Evolutionary conservation across 2,329 filamentous ascomycete genomes (phyloP), one percentile per base, ranked within the genome.

Genomic region (Colletotrichum chlorophyti): DNA sequence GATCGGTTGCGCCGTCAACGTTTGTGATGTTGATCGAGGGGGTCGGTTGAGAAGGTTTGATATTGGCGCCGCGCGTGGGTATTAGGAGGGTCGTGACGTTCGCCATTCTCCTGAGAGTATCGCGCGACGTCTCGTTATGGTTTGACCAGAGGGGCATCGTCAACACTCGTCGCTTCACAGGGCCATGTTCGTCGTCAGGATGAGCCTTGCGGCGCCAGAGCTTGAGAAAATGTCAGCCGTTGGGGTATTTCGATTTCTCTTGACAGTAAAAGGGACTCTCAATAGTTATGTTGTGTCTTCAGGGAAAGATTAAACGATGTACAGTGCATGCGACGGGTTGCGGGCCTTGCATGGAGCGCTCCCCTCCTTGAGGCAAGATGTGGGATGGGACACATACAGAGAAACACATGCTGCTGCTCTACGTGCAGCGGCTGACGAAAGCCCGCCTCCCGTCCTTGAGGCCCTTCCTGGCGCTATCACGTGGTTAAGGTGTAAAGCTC

Each of bases 81-180:
- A 64, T 48, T 61, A 72, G 50, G 63, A 72, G 34, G 31, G 73
- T 69, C 10, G 73, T 72, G 35, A 67, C 65, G 43, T 64, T 68
- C 27, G 77, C 67, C 66, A 78, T 69, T 10, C 65, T 65, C 32
- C 65, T 64, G 26, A 78, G 63, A n/a, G 66, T 61, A 21, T 55
- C 43, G 19, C 67, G 65, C 21, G 71, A 67, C 21, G 68, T 59
- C 41, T 65, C 57, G 41, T 76, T 74, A 21, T 71, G 68, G 53
- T 70, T 71, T 45, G 69, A 74, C 49, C 76, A 75, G 53, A 78
- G 71, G 51, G 74, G 76, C 64, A 76, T 69, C 31, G 74, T 76
- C 19, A 68, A 71, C 38, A 66, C 60, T 23, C 74, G 74, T 38
- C 65, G 63, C 40, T 66, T 72, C 53, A n/a, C n/a, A n/a, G 65